A percentile compares a stretch with the other conserved stretches of the same genome.
These are phyloP conservation scores for Rhizoclosmatium hyalinum DNA, from an alignment of 371 early-diverging fungal species.

Conservation along the genomic window DNA sequence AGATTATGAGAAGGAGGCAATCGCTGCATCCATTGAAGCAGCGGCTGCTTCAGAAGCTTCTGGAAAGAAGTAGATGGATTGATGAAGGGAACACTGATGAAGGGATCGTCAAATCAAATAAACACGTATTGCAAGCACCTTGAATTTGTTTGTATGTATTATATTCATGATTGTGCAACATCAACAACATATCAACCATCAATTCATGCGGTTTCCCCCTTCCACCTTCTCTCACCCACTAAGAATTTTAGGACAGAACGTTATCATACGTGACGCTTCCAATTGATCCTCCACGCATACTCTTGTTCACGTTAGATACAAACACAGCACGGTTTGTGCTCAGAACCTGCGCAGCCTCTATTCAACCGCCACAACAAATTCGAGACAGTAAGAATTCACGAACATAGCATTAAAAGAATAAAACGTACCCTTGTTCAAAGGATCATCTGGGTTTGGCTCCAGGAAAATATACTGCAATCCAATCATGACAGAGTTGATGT, in stretches of 20 bases:
- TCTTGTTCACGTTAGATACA: constrained; percentile 70
- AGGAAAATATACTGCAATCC: constrained; percentile 95
- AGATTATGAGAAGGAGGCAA: constrained; percentile 58
- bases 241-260: background rate
- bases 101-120: background rate
- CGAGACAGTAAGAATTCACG: constrained; percentile 21
- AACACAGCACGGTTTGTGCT: constrained; percentile 69
- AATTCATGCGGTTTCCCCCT: background rate
- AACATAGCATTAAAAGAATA: constrained; percentile 18
- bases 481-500: constrained; percentile 93
- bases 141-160: too few relatives aligned
- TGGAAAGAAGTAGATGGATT: background rate
- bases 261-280: constrained; percentile 70
- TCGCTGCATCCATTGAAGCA: background rate
- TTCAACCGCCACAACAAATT: background rate
- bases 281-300: constrained; percentile 75
- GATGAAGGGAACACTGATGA: background rate
- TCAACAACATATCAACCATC: background rate
- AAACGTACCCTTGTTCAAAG: constrained; percentile 88
- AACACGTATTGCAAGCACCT: background rate
- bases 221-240: background rate
- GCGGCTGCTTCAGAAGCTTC: background rate
- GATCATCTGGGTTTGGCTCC: constrained; percentile 99
- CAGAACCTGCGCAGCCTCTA: constrained; percentile 82
- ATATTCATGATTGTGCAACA: background rate